Evolutionary conservation across 371 early-diverging fungal genomes (phyloP).

Genomic region (Syncephalastrum sp.): DNA sequence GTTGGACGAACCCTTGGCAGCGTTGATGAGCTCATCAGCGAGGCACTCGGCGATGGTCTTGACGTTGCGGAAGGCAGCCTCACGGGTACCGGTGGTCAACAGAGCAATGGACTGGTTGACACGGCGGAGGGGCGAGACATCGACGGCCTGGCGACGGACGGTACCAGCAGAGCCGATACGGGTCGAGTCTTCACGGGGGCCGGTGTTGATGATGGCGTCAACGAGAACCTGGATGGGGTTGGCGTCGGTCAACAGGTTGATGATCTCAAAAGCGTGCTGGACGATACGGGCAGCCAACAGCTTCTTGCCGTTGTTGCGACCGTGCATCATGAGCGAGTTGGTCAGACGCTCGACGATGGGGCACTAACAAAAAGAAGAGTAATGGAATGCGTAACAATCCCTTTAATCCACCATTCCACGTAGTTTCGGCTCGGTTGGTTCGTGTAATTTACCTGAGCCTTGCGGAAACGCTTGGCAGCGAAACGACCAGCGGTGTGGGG

Average conservation of each 20-base stretch:
- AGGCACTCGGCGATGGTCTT: slow-evolving; percentile 99
- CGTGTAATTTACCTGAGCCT: slow-evolving; percentile 78
- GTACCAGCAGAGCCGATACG: slow-evolving; percentile 99
- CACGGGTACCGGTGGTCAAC: slow-evolving; percentile 88
- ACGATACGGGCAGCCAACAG: slow-evolving; percentile 98
- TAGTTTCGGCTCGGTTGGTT: not conserved
- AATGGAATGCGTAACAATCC: not conserved
- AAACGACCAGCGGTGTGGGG: slow-evolving; percentile 99
- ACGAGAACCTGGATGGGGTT: slow-evolving; percentile 99
- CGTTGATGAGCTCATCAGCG: slow-evolving; percentile 99
- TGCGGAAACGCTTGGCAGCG: slow-evolving; percentile 97
- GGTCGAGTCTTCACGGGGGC: slow-evolving; percentile 99
- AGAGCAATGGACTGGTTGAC: slow-evolving; percentile 98
- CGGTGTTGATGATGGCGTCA: slow-evolving; percentile 99
- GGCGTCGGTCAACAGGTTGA: slow-evolving; percentile 97
- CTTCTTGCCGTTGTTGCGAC: slow-evolving; percentile 99
- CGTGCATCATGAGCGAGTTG: slow-evolving; percentile 99
- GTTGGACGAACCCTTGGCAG: slow-evolving; percentile 98
- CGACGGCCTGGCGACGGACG: slow-evolving; percentile 99
- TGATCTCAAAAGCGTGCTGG: slow-evolving; percentile 99
- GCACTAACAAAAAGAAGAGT: slow-evolving; percentile 59
- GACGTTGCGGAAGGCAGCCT: slow-evolving; percentile 43
- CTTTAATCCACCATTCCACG: not conserved
- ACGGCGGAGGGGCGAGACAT: slow-evolving; percentile 99
- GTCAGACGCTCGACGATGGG: slow-evolving; percentile 99